Percentiles rank a stretch among this genome's conserved stretches.
phyloP scores from a whole-genome alignment of 306 rosid genomes.

The Ormosia semicastrata region DNA sequence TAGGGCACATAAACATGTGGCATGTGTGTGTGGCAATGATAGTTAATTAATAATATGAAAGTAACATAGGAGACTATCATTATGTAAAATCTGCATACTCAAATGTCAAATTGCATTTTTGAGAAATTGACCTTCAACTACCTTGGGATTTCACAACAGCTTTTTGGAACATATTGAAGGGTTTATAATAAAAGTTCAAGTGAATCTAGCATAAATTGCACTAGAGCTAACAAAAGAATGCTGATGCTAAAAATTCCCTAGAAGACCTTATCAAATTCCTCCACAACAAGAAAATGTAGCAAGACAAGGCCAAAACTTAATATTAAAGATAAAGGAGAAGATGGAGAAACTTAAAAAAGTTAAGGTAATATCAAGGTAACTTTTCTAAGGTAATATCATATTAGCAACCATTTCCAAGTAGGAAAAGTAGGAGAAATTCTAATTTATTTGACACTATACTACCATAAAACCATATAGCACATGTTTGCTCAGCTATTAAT shows the following conservation, averaged over 20 bases:
- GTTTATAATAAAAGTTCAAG: constrained; percentile 37
- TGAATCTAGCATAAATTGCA: constrained; percentile 51
- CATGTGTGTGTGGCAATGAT: too few relatives aligned
- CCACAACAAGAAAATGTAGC: not conserved
- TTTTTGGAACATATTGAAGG: constrained; percentile 41
- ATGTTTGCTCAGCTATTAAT: too few relatives aligned
- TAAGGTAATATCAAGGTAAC: too few relatives aligned
- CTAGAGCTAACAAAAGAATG: constrained; percentile 42
- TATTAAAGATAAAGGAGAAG: not conserved
- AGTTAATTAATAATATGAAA: too few relatives aligned
- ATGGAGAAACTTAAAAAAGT: not conserved
- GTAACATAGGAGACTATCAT: too few relatives aligned
- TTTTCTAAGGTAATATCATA: too few relatives aligned
- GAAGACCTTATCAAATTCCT: constrained; percentile 34
- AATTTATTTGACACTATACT: too few relatives aligned
- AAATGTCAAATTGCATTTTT: not conserved
- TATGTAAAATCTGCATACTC: too few relatives aligned
- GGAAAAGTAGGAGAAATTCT: too few relatives aligned
- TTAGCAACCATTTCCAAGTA: too few relatives aligned
- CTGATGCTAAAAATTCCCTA: not conserved
- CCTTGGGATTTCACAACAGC: constrained; percentile 34
- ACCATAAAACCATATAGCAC: too few relatives aligned
- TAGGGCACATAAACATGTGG: too few relatives aligned
- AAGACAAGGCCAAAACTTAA: not conserved
- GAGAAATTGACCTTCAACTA: constrained; percentile 24